phyloP scores from a whole-genome alignment of 2,329 filamentous ascomycete species.

The Fusarium falciforme region DNA sequence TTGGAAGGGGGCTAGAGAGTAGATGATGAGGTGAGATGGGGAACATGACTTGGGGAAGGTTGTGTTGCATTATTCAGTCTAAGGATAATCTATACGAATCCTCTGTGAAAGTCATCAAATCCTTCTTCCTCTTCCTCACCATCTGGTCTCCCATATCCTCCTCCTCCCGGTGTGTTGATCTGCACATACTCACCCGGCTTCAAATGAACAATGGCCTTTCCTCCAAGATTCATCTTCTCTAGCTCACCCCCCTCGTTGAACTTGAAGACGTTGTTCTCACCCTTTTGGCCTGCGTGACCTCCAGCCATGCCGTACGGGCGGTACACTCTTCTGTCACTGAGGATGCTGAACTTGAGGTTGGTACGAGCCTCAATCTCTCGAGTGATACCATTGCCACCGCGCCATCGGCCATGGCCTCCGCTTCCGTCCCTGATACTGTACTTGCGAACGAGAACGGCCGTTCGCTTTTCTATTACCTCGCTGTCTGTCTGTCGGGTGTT shows the following conservation, averaged over 20 bases:
- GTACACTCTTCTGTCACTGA: constrained; percentile 51
- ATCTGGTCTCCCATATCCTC: constrained; percentile 39
- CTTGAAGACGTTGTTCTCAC: constrained; percentile 45
- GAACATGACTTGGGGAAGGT: background rate
- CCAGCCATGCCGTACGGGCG: constrained; percentile 50
- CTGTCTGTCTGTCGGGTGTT: constrained; percentile 86
- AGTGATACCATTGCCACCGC: constrained; percentile 49
- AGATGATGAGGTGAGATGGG: background rate
- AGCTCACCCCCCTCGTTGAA: constrained; percentile 42
- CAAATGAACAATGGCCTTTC: constrained; percentile 47
- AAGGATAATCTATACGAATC: background rate
- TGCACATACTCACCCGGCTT: constrained; percentile 49
- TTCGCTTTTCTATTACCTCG: constrained; percentile 71
- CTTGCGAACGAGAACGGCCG: constrained; percentile 48
- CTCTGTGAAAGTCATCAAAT: constrained; percentile 15
- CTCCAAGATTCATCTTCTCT: constrained; percentile 36
- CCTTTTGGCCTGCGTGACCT: constrained; percentile 42
- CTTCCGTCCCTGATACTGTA: constrained; percentile 45
- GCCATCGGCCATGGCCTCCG: constrained; percentile 46
- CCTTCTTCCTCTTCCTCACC: background rate
- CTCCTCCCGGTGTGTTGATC: constrained; percentile 51
- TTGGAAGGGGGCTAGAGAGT: background rate
- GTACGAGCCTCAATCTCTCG: constrained; percentile 51
- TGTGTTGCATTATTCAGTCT: background rate
- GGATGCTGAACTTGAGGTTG: constrained; percentile 48